These are phyloP conservation scores for Sugiyamaella grinbergsii DNA, from an alignment of 1,139 yeast species.

Conservation along the genomic window DNA sequence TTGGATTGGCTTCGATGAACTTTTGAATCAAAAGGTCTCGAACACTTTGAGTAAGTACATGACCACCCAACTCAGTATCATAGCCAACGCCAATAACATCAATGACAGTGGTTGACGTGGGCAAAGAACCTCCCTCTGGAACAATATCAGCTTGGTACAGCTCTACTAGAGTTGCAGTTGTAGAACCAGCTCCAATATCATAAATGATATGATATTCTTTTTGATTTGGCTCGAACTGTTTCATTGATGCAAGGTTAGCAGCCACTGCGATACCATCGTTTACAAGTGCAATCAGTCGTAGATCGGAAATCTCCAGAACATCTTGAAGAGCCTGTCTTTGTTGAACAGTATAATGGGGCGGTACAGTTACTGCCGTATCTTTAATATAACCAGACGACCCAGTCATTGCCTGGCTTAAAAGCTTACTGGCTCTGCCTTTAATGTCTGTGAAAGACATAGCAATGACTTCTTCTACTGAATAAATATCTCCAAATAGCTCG, in stretches of 20 bases:
- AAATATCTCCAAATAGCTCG: slow-evolving; percentile 49
- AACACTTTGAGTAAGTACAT: slow-evolving; percentile 64
- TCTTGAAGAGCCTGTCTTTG: slow-evolving; percentile 75
- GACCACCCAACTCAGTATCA: slow-evolving; percentile 73
- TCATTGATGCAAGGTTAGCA: slow-evolving; percentile 64
- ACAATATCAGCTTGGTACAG: slow-evolving; percentile 52
- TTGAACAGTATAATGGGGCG: slow-evolving; percentile 65
- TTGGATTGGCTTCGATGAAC: slow-evolving; percentile 48
- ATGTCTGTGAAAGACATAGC: slow-evolving; percentile 81
- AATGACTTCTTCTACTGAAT: slow-evolving; percentile 73
- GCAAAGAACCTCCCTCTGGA: slow-evolving; percentile 37
- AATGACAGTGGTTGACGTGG: slow-evolving; percentile 46
- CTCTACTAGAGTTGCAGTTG: slow-evolving; percentile 80
- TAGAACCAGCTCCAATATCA: slow-evolving; percentile 93
- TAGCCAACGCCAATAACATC: slow-evolving; percentile 74
- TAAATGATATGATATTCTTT: slow-evolving; percentile 68
- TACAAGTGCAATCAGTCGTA: slow-evolving; percentile 65
- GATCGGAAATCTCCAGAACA: slow-evolving; percentile 70
- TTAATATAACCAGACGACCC: slow-evolving; percentile 48
- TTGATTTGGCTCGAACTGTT: slow-evolving; percentile 41
- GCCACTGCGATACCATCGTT: slow-evolving; percentile 94
- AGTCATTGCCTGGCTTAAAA: slow-evolving; percentile 44
- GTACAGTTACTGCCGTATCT: slow-evolving; percentile 76
- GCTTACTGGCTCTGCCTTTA: slow-evolving; percentile 59
- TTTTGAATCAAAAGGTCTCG: slow-evolving; percentile 61